Percentiles rank a stretch among this genome's conserved stretches.
These are phyloP conservation scores for Diatrype stigma DNA, from an alignment of 2,329 filamentous ascomycete species.

Conservation along the genomic window DNA sequence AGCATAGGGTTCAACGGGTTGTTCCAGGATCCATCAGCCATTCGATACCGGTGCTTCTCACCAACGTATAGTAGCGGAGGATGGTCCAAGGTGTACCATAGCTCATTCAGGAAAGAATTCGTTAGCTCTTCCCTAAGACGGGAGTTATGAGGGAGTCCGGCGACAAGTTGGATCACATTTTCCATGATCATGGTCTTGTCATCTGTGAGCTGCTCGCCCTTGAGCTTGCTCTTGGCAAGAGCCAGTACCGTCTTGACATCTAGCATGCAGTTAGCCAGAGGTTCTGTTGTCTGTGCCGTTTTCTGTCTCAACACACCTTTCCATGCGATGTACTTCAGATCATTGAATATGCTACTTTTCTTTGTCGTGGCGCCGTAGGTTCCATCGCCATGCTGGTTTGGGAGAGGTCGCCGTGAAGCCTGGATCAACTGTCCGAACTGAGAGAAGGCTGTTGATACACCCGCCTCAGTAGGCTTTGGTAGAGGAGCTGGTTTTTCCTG, in stretches of 20 bases:
- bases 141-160: constrained; percentile 59
- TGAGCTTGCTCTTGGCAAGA: constrained; percentile 58
- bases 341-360: constrained; percentile 48
- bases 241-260: constrained; percentile 61
- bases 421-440: constrained; percentile 32
- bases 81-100: constrained; percentile 70
- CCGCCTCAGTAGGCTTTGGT: constrained; percentile 27
- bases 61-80: constrained; percentile 64
- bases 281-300: not conserved
- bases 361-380: constrained; percentile 47
- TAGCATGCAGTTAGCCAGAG: constrained; percentile 23
- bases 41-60: constrained; percentile 60
- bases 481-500: constrained; percentile 15
- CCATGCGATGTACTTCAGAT: constrained; percentile 52
- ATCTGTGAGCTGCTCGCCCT: constrained; percentile 59
- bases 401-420: constrained; percentile 57
- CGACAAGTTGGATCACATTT: constrained; percentile 65
- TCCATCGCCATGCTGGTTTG: constrained; percentile 60
- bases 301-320: constrained; percentile 34
- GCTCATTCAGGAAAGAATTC: constrained; percentile 61
- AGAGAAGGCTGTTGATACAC: constrained; percentile 29
- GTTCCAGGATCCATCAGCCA: constrained; percentile 68
- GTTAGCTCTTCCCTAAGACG: constrained; percentile 60
- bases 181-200: constrained; percentile 80
- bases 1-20: constrained; percentile 63